Evolutionary conservation across 495 filamentous ascomycete genomes (phyloP).

Genomic region (Venustampulla echinocandica): DNA sequence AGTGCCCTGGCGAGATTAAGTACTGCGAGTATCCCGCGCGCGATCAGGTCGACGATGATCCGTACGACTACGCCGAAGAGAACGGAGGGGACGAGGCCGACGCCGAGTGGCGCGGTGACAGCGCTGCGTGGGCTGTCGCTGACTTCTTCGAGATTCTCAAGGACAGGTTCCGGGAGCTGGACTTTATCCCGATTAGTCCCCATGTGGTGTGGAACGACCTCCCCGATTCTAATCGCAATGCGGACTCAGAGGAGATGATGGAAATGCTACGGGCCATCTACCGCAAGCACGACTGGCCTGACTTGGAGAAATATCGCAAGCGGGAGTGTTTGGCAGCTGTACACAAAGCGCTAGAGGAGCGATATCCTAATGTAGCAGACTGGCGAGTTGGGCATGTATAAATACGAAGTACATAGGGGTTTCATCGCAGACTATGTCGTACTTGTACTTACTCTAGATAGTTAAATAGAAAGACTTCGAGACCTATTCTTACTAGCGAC

Average conservation of each 20-base stretch:
- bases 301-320: background rate
- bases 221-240: background rate
- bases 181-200: background rate
- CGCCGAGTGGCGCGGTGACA: background rate
- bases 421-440: too few species aligned
- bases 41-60: background rate
- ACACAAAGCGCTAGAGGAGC: background rate
- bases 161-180: background rate
- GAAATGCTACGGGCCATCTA: background rate
- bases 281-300: background rate
- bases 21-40: background rate
- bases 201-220: background rate
- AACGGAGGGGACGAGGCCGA: too few species aligned
- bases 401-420: too few species aligned
- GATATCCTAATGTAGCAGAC: too few species aligned
- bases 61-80: background rate
- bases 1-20: conserved; percentile 1
- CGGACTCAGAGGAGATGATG: background rate
- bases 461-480: too few species aligned
- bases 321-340: background rate
- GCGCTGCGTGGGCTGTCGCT: background rate
- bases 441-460: too few species aligned
- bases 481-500: too few species aligned
- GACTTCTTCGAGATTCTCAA: background rate
- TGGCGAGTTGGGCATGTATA: too few species aligned